Conservation (phyloP, 2,329 filamentous ascomycete genomes). For the Fusarium sp. region DNA sequence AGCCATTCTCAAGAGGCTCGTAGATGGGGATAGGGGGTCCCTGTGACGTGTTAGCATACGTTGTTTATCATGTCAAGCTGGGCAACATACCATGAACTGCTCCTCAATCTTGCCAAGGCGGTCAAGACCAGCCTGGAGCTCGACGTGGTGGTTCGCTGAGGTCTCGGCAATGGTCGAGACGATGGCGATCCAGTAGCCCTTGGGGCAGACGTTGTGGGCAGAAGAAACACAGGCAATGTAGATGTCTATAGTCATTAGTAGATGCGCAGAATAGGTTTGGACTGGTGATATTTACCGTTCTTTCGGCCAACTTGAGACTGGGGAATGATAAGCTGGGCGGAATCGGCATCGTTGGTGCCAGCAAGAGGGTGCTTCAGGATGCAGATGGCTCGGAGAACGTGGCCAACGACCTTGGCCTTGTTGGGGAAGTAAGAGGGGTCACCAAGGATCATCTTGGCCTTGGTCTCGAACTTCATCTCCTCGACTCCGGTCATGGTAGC, state of each 20-base stretch:
- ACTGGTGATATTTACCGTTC: slow-evolving; percentile 73
- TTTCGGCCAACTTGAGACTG: slow-evolving; percentile 97
- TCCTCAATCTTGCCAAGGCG: slow-evolving; percentile 94
- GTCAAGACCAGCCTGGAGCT: slow-evolving; percentile 92
- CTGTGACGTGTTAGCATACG: slow-evolving; percentile 49
- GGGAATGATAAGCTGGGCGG: slow-evolving; percentile 94
- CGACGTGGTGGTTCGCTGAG: slow-evolving; percentile 91
- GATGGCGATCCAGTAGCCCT: slow-evolving; percentile 98
- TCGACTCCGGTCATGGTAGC: slow-evolving; percentile 93
- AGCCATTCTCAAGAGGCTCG: slow-evolving; percentile 85
- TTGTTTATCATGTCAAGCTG: neutral
- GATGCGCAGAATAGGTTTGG: neutral
- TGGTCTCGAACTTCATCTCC: slow-evolving; percentile 95
- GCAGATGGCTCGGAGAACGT: slow-evolving; percentile 96
- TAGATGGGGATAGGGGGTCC: slow-evolving; percentile 91
- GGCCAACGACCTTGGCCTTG: slow-evolving; percentile 88
- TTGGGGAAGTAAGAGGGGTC: slow-evolving; percentile 96
- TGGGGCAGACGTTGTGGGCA: slow-evolving; percentile 97
- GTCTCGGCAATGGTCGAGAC: slow-evolving; percentile 97
- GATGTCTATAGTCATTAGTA: slow-evolving; percentile 71
- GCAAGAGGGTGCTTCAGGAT: slow-evolving; percentile 95
- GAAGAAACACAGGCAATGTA: slow-evolving; percentile 97
- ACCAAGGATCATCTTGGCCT: slow-evolving; percentile 93
- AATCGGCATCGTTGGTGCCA: slow-evolving; percentile 89
- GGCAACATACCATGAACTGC: slow-evolving; percentile 82